These are phyloP conservation scores for Silybum marianum DNA, from an alignment of 129 eudicot genomes.

Conservation along the genomic window DNA sequence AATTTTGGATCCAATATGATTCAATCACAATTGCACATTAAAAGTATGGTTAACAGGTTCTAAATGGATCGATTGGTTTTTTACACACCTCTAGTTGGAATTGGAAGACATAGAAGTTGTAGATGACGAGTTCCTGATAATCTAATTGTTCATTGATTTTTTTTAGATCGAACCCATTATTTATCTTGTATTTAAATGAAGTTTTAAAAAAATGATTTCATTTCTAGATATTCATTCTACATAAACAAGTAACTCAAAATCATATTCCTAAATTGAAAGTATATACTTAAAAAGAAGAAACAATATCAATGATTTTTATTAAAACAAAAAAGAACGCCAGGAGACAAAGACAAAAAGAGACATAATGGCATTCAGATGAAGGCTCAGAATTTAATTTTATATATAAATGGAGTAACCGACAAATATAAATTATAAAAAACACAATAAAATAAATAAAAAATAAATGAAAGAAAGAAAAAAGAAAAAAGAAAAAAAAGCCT, in stretches of 20 bases:
- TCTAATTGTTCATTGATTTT: too few relatives aligned
- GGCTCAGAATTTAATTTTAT: background rate
- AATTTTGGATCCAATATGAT: too few relatives aligned
- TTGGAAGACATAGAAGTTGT: too few relatives aligned
- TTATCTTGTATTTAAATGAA: too few relatives aligned
- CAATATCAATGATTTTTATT: background rate
- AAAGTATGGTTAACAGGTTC: too few relatives aligned
- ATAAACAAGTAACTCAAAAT: background rate
- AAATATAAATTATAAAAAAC: constrained; percentile 17
- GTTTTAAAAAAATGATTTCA: too few relatives aligned
- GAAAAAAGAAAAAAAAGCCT: background rate
- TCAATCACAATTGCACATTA: too few relatives aligned
- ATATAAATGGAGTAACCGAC: constrained; percentile 17
- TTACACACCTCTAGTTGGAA: too few relatives aligned
- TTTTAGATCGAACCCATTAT: too few relatives aligned
- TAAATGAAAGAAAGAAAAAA: background rate
- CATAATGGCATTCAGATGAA: constrained; percentile 4
- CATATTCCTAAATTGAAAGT: background rate
- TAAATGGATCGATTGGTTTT: too few relatives aligned
- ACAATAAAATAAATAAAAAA: constrained; percentile 22
- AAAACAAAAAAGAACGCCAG: background rate
- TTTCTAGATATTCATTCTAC: background rate
- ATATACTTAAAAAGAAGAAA: background rate
- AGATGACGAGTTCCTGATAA: too few relatives aligned
- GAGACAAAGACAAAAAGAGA: background rate